These are phyloP conservation scores for Mortierella antarctica DNA, from an alignment of 192 early-diverging fungal genomes.

Conservation along the genomic window DNA sequence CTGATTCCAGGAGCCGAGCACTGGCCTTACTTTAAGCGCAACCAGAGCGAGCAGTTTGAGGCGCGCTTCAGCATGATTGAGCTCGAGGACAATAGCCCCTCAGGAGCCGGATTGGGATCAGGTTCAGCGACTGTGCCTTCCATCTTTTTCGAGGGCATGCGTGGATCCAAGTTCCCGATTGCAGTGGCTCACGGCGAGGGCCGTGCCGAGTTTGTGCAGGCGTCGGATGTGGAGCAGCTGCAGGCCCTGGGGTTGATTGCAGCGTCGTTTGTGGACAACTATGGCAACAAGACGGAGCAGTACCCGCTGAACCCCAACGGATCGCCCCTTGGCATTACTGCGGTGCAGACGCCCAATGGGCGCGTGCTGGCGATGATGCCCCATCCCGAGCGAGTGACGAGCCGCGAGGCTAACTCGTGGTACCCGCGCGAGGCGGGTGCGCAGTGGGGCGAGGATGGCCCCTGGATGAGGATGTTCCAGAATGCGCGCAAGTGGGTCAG, in stretches of 20 bases:
- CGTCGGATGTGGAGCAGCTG: slow-evolving; percentile 57
- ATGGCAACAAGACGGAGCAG: slow-evolving; percentile 75
- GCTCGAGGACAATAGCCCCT: slow-evolving; percentile 55
- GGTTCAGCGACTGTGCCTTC: slow-evolving; percentile 31
- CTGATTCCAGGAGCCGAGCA: slow-evolving; percentile 86
- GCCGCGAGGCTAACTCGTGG: slow-evolving; percentile 92
- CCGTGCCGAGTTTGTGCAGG: slow-evolving; percentile 77
- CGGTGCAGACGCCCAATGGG: slow-evolving; percentile 84
- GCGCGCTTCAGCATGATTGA: slow-evolving; percentile 86
- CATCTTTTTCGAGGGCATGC: slow-evolving; percentile 94
- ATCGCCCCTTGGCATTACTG: slow-evolving; percentile 87
- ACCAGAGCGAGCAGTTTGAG: slow-evolving; percentile 97
- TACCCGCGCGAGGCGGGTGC: slow-evolving; percentile 63
- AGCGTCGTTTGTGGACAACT: slow-evolving; percentile 87
- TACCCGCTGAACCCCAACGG: slow-evolving; percentile 99
- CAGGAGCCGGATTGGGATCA: not conserved
- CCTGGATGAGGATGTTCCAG: slow-evolving; percentile 93
- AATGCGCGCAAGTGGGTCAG: slow-evolving; percentile 93
- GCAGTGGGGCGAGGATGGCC: slow-evolving; percentile 77
- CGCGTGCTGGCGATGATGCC: slow-evolving; percentile 97
- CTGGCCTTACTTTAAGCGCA: slow-evolving; percentile 95
- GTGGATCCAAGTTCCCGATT: slow-evolving; percentile 89
- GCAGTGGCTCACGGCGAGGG: slow-evolving; percentile 99
- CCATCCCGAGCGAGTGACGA: slow-evolving; percentile 95
- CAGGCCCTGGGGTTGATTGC: slow-evolving; percentile 67